Conservation (phyloP, 176 grass and related monocot genomes). For the Puccinellia tenuiflora region DNA sequence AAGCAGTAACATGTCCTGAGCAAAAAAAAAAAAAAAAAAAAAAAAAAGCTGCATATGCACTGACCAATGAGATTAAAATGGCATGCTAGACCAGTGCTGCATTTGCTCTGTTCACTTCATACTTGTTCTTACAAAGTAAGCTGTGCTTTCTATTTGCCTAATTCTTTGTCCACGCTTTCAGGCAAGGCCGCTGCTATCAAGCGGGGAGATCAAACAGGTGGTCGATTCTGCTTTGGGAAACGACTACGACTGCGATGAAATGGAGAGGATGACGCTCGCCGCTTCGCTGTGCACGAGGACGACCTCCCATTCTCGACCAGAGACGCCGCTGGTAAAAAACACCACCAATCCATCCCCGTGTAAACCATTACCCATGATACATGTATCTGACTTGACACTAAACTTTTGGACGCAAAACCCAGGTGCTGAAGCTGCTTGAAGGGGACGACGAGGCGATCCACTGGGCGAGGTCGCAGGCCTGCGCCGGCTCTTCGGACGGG, state of each 20-base stretch:
- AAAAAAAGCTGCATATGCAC: background rate
- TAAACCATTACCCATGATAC: too few relatives aligned
- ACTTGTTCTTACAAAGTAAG: background rate
- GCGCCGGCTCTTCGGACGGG: conserved; percentile 23
- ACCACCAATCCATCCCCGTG: too few relatives aligned
- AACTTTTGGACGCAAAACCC: too few relatives aligned
- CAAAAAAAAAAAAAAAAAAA: background rate
- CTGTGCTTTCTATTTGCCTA: background rate
- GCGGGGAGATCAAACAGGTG: conserved; percentile 56
- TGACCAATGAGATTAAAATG: background rate
- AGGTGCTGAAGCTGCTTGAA: conserved; percentile 53
- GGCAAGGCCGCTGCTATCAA: conserved; percentile 77
- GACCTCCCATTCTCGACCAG: conserved; percentile 50
- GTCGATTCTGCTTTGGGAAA: conserved; percentile 58
- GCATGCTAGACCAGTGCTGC: background rate
- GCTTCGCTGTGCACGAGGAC: conserved; percentile 71
- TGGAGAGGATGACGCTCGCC: conserved; percentile 61
- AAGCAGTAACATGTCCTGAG: background rate
- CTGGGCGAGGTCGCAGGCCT: conserved; percentile 49
- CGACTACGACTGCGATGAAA: conserved; percentile 61
- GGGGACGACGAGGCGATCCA: conserved; percentile 54
- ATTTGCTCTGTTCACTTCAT: background rate
- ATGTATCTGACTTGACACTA: too few relatives aligned
- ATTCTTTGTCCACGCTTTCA: conserved; percentile 25
- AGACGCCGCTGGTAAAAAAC: conserved; percentile 59